Percentiles rank a stretch among this genome's conserved stretches.
Conservation (phyloP, 23 red algal species). For the Cyanidiococcus yangmingshanensis region DNA sequence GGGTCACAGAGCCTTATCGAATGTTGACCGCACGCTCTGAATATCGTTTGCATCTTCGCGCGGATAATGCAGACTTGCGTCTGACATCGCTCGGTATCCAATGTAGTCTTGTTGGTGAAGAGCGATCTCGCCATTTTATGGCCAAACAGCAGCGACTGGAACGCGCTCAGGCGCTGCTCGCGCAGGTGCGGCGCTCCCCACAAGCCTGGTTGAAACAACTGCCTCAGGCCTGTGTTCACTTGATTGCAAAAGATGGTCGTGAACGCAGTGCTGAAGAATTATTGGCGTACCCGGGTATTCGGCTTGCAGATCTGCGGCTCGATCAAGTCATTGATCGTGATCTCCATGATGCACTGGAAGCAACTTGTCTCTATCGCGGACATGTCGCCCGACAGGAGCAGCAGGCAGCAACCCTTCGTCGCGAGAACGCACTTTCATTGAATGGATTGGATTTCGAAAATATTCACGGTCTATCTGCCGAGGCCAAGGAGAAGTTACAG, state of each 20-base stretch:
- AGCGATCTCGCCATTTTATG: conserved; percentile 19
- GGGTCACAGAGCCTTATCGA: conserved; percentile 55
- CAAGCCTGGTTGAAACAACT: not conserved
- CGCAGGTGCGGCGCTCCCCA: not conserved
- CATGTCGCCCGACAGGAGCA: not conserved
- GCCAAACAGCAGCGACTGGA: not conserved
- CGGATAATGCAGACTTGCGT: conserved; percentile 65
- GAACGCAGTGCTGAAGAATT: not conserved
- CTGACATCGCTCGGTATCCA: conserved; percentile 38
- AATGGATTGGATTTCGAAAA: not conserved
- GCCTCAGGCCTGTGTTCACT: not conserved
- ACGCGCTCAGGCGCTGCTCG: not conserved
- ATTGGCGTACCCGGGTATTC: not conserved
- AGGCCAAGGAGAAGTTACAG: not conserved
- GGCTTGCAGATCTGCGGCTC: not conserved
- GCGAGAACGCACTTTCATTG: not conserved
- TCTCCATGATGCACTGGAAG: not conserved
- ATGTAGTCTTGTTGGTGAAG: conserved; percentile 21
- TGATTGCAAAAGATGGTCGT: not conserved
- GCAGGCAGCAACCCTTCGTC: not conserved
- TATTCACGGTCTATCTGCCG: not conserved
- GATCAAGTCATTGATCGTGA: not conserved
- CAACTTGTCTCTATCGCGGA: not conserved
- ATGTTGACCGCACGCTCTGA: conserved; percentile 63
- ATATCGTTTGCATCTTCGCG: conserved; percentile 37